Evolutionary conservation across 805 yeast species (phyloP), one percentile per base, ranked within the genome.

Genomic region (Pichia phayaonensis): DNA sequence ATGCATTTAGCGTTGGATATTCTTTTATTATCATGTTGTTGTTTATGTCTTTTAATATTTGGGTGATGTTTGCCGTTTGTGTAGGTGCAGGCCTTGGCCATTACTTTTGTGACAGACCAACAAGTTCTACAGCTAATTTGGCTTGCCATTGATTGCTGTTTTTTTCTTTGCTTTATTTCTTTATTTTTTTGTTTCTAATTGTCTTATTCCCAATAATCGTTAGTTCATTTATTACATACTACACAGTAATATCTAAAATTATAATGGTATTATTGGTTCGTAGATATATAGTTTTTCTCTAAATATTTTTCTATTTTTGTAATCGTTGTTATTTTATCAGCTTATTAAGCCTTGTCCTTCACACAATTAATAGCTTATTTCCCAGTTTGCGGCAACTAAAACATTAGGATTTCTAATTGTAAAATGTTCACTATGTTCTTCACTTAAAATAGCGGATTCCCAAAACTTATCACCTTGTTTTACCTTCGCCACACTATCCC

Each of bases 391-490:
- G 53, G 69, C 71, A 45, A 83, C 62, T 4, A 61, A 50, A n/a
- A 83, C 68, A 13, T 57, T 56, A 27, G 89, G 86, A 52, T 78
- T 75, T 52, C 76, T 70, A 31, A 85, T 71, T 5, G 67, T 54
- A 7, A 42, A 49, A 40, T 54, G 60, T 31, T 31, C 40, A 10
- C 51, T 57, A 44, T 34, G 38, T 8, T 53, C 55, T 15, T 50
- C 54, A 15, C n/a, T 39, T 26, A 56, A 31, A n/a, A 70, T 58
- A 1, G 56, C 54, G 0, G 73, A 72, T 1, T 52, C 53, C 76
- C 77, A 71, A 3, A 56, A 45, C n/a, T 68, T 43, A 1, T 64
- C 74, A 27, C 59, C 67, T 58, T 77, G 80, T 8, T 54, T 47
- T 6, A 65, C 72, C 16, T 24, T 36, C 2, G 22, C 41, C 2